These are phyloP conservation scores for Gossypium raimondii DNA, from an alignment of 345 rosid species.

Conservation along the genomic window DNA sequence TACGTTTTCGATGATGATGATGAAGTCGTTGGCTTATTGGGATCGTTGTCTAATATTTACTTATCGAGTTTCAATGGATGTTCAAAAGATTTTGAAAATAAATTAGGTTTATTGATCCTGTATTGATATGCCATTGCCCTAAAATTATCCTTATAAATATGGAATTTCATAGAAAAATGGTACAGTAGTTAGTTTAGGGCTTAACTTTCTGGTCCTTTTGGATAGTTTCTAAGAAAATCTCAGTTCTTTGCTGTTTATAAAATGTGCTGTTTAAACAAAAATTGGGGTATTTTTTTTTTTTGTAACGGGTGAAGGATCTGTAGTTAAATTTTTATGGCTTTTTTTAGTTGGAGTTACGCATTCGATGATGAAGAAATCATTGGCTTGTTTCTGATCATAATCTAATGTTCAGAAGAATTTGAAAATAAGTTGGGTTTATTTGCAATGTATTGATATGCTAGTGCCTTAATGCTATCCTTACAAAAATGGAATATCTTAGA, in stretches of 20 bases:
- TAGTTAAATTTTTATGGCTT: neutral
- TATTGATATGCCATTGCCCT: neutral
- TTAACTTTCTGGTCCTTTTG: neutral
- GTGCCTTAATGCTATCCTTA: neutral
- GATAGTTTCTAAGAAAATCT: neutral
- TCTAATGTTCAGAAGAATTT: neutral
- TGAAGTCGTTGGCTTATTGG: constrained; percentile 1
- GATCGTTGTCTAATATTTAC: neutral
- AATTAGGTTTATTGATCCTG: neutral
- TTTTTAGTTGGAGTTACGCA: constrained; percentile 1
- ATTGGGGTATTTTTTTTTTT: neutral
- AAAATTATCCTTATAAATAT: neutral
- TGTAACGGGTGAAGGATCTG: neutral
- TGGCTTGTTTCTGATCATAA: neutral
- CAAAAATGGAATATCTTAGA: neutral
- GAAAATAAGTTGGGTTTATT: neutral
- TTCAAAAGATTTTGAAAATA: neutral
- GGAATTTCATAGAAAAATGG: neutral
- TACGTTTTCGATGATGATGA: neutral
- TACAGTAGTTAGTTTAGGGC: neutral
- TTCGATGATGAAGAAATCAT: neutral
- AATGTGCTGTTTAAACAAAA: neutral
- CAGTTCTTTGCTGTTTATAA: neutral
- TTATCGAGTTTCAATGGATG: neutral
- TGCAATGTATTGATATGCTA: neutral